These are phyloP conservation scores for Vanderwaltozyma tropicalis DNA, from an alignment of 805 yeast species.

Conservation along the genomic window DNA sequence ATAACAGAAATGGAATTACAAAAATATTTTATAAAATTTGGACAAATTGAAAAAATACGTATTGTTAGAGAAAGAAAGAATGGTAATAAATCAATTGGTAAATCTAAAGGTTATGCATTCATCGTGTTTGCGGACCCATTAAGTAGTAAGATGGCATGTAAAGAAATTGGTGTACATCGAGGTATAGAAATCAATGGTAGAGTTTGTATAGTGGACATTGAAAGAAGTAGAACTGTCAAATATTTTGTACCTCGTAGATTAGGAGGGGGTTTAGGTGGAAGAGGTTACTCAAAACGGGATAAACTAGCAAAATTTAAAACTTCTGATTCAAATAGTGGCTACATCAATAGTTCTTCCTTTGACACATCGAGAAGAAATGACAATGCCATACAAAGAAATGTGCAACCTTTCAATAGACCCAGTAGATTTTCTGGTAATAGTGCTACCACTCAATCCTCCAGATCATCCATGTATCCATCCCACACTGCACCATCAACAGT, in stretches of 20 bases:
- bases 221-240: conserved; percentile 54
- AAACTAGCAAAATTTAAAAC: neutral
- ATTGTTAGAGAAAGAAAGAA: conserved; percentile 43
- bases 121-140: conserved; percentile 52
- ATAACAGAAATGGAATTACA: conserved; percentile 61
- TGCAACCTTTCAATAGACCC: neutral
- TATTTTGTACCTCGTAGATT: conserved; percentile 65
- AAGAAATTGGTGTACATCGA: conserved; percentile 39
- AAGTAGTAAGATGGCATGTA: conserved; percentile 53
- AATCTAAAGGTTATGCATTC: conserved; percentile 78
- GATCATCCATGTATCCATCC: too few species aligned
- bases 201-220: conserved; percentile 57
- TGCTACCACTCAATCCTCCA: too few species aligned
- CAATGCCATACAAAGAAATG: neutral
- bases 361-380: too few species aligned
- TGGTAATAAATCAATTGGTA: conserved; percentile 7
- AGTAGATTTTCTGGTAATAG: neutral
- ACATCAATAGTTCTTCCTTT: too few species aligned
- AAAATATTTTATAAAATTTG: conserved; percentile 50
- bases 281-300: conserved; percentile 37
- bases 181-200: conserved; percentile 43
- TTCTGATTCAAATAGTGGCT: too few species aligned
- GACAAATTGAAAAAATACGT: conserved; percentile 54
- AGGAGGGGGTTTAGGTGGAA: conserved; percentile 92
- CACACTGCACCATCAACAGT: neutral